Percentiles rank a stretch among this genome's conserved stretches.
Evolutionary conservation across 2,329 filamentous ascomycete genomes (phyloP).

Genomic region (Fusarium penzigii): DNA sequence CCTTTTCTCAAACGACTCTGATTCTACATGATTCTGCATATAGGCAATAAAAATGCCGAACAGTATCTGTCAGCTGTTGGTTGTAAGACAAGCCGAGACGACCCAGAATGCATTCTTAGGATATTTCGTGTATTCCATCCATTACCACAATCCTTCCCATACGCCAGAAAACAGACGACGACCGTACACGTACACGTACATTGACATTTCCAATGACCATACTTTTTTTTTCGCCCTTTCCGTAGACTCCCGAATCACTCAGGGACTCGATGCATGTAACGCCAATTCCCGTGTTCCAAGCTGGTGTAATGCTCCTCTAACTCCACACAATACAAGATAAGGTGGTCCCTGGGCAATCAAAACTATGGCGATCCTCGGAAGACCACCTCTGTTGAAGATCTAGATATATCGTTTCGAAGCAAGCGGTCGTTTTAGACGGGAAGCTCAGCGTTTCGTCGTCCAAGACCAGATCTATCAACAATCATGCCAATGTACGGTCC

Average conservation of each 20-base stretch:
- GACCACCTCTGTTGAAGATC: background rate
- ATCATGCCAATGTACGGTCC: constrained; percentile 80
- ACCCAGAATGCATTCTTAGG: no score
- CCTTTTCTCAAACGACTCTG: constrained; percentile 23
- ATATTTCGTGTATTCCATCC: background rate
- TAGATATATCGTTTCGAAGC: background rate
- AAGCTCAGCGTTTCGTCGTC: constrained; percentile 72
- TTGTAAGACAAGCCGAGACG: background rate
- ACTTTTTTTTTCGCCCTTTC: constrained; percentile 6
- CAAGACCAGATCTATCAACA: constrained; percentile 70
- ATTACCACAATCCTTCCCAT: no score
- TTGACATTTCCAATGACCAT: background rate
- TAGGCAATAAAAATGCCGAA: constrained; percentile 28
- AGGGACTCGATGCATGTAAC: constrained; percentile 21
- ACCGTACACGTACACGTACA: no score
- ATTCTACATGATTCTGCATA: constrained; percentile 32
- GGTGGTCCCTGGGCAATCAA: constrained; percentile 1
- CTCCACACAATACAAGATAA: constrained; percentile 19
- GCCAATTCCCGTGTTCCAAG: constrained; percentile 22
- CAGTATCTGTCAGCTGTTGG: constrained; percentile 7
- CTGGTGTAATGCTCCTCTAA: constrained; percentile 21
- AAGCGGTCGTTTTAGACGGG: constrained; percentile 60
- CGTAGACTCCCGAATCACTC: constrained; percentile 5
- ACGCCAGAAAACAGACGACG: no score
- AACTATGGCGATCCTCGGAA: background rate